phyloP scores from a whole-genome alignment of 805 yeast species.

The Candida ficus region DNA sequence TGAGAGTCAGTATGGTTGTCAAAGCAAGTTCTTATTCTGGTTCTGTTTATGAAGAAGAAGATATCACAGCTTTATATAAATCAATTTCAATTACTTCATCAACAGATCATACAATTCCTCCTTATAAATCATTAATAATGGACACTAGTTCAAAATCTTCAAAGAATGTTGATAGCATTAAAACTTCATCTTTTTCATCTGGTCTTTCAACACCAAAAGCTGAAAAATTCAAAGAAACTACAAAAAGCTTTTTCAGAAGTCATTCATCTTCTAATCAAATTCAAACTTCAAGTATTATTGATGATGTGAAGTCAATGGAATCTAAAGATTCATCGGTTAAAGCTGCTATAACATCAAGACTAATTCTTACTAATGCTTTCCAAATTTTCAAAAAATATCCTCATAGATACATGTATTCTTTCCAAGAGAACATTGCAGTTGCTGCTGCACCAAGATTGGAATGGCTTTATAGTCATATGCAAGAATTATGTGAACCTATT shows the following conservation, averaged over 20 bases:
- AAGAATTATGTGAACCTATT: conserved; percentile 29
- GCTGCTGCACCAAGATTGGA: no score
- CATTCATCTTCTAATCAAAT: conserved; percentile 19
- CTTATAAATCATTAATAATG: conserved; percentile 6
- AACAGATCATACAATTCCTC: conserved; percentile 7
- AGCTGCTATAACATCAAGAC: conserved; percentile 18
- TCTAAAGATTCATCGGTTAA: conserved; percentile 11
- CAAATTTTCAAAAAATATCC: conserved; percentile 30
- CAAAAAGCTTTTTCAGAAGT: conserved; percentile 21
- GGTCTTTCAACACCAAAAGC: conserved; percentile 19
- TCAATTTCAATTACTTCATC: conserved; percentile 18
- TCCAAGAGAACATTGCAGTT: conserved; percentile 1
- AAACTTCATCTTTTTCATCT: conserved; percentile 19
- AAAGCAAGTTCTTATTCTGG: conserved; percentile 16
- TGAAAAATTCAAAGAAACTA: conserved; percentile 22
- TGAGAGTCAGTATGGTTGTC: conserved; percentile 17
- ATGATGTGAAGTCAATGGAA: conserved; percentile 15
- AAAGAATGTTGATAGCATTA: conserved; percentile 6
- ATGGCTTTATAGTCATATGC: background rate
- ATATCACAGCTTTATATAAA: conserved; percentile 13
- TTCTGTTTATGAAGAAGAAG: conserved; percentile 17
- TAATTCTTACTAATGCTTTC: conserved; percentile 26
- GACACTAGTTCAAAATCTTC: conserved; percentile 5
- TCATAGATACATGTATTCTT: conserved; percentile 25
- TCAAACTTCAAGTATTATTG: conserved; percentile 5